These are phyloP conservation scores for Colletotrichum karsti DNA, from an alignment of 2,329 filamentous ascomycete species.

Conservation along the genomic window DNA sequence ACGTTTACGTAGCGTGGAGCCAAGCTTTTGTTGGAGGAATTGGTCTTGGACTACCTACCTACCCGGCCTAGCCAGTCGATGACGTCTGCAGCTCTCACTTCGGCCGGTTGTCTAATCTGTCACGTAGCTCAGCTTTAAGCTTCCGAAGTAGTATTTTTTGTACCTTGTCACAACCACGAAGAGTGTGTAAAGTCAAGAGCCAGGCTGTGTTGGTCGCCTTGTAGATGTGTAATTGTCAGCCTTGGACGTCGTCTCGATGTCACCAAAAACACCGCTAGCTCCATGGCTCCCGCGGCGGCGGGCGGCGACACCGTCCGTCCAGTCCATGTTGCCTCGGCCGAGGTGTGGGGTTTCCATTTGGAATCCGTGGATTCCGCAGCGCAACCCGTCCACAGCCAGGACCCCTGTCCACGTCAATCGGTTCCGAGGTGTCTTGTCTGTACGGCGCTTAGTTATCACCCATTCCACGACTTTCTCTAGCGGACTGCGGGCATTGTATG, in stretches of 20 bases:
- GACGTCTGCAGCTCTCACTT: no score
- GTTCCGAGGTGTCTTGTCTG: background rate
- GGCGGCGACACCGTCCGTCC: background rate
- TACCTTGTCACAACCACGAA: no score
- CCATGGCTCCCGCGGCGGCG: no score
- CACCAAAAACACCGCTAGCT: no score
- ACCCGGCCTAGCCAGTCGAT: background rate
- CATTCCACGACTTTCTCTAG: slow-evolving; percentile 22
- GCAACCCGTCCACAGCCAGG: background rate
- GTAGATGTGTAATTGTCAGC: no score
- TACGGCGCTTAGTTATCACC: slow-evolving; percentile 19
- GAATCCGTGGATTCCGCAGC: slow-evolving; percentile 2
- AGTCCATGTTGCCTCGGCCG: slow-evolving; percentile 1
- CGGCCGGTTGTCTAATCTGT: no score
- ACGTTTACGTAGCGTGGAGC: background rate
- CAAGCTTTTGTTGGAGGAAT: background rate
- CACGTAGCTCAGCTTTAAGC: no score
- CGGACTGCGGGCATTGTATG: background rate
- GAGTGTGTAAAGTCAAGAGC: no score
- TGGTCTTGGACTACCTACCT: background rate
- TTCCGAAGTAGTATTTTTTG: no score
- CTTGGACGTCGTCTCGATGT: no score
- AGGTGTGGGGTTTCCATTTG: slow-evolving; percentile 21
- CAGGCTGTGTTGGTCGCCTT: no score
- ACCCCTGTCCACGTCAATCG: background rate